phyloP scores from a whole-genome alignment of 345 rosid species.

The Leavenworthia alabamica region DNA sequence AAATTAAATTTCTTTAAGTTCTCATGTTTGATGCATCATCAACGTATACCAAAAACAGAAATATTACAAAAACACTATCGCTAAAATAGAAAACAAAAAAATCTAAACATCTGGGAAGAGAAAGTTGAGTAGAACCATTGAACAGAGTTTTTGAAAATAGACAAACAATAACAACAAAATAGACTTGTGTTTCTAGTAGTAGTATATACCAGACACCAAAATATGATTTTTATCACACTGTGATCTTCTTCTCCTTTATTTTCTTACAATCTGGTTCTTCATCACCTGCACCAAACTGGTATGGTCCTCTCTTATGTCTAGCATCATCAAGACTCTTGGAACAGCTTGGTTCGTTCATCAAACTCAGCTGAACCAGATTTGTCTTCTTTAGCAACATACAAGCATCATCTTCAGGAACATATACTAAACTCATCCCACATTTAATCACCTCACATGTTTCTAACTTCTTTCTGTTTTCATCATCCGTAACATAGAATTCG shows the following conservation, averaged over 20 bases:
- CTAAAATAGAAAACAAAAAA: too few relatives aligned
- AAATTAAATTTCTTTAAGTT: too few relatives aligned
- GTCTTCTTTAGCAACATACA: constrained; percentile 20
- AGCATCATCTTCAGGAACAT: constrained; percentile 19
- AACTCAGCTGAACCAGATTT: constrained; percentile 3
- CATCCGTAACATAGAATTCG: constrained; percentile 21
- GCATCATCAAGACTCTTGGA: background rate
- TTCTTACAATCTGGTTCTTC: constrained; percentile 3
- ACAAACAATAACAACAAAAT: too few relatives aligned
- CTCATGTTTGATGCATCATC: too few relatives aligned
- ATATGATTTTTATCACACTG: too few relatives aligned
- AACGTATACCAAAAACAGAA: too few relatives aligned
- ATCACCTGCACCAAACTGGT: constrained; percentile 2
- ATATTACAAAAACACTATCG: too few relatives aligned
- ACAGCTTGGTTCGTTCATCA: background rate
- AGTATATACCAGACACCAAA: too few relatives aligned
- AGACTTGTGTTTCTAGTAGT: too few relatives aligned
- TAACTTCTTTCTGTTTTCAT: constrained; percentile 13
- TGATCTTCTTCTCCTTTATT: background rate
- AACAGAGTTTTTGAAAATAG: too few relatives aligned
- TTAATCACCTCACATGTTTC: constrained; percentile 21
- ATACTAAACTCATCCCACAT: constrained; percentile 30
- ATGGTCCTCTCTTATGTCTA: constrained; percentile 14
- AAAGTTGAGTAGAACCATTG: too few relatives aligned
- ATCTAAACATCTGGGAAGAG: too few relatives aligned